A percentile compares a stretch with the other conserved stretches of the same genome.
Evolutionary conservation across 1,284 basidiomycete genomes (phyloP).

Genomic region (Testicularia cyperi): DNA sequence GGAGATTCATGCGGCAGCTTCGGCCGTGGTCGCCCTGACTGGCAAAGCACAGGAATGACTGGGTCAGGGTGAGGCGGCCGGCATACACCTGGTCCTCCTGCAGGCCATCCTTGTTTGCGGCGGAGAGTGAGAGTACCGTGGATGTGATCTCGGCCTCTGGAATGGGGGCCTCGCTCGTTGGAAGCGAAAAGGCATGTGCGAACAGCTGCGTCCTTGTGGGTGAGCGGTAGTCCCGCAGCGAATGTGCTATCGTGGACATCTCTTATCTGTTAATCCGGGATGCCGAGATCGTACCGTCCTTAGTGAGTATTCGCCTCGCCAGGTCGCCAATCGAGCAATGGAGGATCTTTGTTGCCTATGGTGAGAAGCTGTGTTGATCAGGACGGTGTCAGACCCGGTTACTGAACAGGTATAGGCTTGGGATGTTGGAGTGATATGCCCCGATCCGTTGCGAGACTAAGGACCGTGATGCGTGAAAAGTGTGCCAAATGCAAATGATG

Average conservation of each 20-base stretch:
- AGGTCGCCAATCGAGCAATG: too few relatives aligned
- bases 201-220: constrained; percentile 53
- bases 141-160: constrained; percentile 54
- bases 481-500: too few relatives aligned
- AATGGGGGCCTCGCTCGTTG: constrained; percentile 40
- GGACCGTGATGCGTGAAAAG: too few relatives aligned
- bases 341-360: too few relatives aligned
- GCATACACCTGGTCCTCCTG: constrained; percentile 56
- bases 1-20: constrained; percentile 86
- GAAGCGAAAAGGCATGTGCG: constrained; percentile 51
- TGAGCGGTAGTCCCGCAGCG: constrained; percentile 56
- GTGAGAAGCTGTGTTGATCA: too few relatives aligned
- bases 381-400: too few relatives aligned
- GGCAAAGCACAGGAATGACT: constrained; percentile 86
- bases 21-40: constrained; percentile 80
- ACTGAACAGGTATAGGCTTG: too few relatives aligned
- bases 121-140: constrained; percentile 52
- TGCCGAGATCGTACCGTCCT: too few relatives aligned
- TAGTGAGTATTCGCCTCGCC: too few relatives aligned
- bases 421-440: too few relatives aligned
- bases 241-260: constrained; percentile 60
- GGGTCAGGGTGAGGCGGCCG: constrained; percentile 83
- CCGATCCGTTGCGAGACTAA: too few relatives aligned
- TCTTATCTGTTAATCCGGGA: too few relatives aligned
- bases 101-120: constrained; percentile 31